Evolutionary conservation across 331 rosid species (phyloP).

Genomic region (Quercus tomentella): DNA sequence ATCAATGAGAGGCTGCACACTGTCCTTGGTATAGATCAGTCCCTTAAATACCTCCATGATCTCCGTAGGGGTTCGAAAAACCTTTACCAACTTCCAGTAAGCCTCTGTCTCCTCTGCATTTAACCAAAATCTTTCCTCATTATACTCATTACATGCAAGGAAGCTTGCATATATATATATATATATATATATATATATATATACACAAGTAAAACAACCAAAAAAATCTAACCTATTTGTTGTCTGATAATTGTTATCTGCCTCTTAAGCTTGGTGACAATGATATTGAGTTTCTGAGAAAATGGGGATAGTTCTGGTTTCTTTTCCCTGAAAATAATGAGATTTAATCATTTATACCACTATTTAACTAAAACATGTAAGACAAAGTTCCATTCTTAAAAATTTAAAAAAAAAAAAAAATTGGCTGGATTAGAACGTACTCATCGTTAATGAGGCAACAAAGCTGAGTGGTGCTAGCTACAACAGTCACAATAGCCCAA

Average conservation of each 20-base stretch:
- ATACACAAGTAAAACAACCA: neutral
- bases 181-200: no score
- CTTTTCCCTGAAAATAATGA: conserved; percentile 13
- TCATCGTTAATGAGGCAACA: neutral
- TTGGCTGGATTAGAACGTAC: neutral
- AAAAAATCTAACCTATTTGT: conserved; percentile 12
- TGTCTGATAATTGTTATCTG: conserved; percentile 14
- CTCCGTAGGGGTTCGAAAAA: conserved; percentile 24
- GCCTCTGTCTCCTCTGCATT: conserved; percentile 13
- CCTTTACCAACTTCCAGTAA: neutral
- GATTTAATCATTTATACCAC: neutral
- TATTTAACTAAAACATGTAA: no score
- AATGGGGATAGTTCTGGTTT: conserved; percentile 11
- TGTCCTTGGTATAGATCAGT: conserved; percentile 18
- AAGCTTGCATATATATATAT: neutral
- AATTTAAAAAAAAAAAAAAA: neutral
- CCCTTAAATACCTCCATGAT: conserved; percentile 29
- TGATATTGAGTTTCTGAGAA: conserved; percentile 19
- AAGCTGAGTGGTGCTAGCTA: neutral
- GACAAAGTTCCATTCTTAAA: no score
- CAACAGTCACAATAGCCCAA: conserved; percentile 27
- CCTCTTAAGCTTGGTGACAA: conserved; percentile 18
- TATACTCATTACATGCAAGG: neutral
- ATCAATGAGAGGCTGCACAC: conserved; percentile 24
- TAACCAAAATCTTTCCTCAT: neutral